A percentile compares a stretch with the other conserved stretches of the same genome.
Conservation (phyloP, 495 filamentous ascomycete genomes). For the Amphirosellinia nigrospora region DNA sequence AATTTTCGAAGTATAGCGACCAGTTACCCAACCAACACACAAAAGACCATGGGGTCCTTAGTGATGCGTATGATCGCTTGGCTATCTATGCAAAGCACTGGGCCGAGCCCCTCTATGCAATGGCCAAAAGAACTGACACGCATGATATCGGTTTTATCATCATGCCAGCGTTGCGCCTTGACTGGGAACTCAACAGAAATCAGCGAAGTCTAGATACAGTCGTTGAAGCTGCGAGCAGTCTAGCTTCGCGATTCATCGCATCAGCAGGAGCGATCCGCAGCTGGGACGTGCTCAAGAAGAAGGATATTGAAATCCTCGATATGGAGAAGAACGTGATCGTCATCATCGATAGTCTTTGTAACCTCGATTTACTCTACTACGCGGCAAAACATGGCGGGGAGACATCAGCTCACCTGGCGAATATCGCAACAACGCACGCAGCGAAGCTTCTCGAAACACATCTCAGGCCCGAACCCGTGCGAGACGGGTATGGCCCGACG, state of each 20-base stretch:
- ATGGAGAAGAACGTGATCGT: background rate
- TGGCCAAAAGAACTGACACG: background rate
- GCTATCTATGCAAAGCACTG: background rate
- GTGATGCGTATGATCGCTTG: background rate
- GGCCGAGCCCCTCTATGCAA: background rate
- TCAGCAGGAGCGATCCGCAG: background rate
- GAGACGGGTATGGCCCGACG: background rate
- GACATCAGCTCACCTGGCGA: background rate
- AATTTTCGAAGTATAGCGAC: background rate
- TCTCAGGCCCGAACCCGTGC: background rate
- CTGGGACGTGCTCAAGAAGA: background rate
- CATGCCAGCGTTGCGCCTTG: background rate
- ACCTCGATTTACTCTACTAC: background rate
- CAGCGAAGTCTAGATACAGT: background rate
- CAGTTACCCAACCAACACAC: background rate
- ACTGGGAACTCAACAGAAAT: background rate
- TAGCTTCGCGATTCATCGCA: background rate
- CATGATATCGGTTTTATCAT: background rate
- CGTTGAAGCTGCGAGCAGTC: background rate
- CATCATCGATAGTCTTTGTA: constrained; percentile 3
- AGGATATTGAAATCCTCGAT: background rate
- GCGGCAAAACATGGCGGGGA: background rate
- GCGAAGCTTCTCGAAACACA: background rate
- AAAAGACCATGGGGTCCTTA: background rate
- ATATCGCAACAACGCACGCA: background rate